Percentiles rank a stretch among this genome's conserved stretches.
Evolutionary conservation across 768 basidiomycete genomes (phyloP).

Genomic region (Trametes maxima): DNA sequence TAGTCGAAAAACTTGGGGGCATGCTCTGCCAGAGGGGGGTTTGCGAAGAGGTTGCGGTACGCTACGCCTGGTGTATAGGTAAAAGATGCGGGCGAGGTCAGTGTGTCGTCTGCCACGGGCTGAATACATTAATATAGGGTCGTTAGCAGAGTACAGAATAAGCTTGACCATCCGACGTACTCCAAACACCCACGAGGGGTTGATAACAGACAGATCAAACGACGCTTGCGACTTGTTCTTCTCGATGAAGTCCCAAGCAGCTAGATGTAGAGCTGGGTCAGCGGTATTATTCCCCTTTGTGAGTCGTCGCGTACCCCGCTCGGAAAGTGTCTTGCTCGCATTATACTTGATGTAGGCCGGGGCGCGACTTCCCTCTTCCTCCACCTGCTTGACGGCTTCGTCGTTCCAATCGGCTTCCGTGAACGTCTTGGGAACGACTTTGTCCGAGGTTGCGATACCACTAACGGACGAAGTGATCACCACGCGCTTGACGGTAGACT

Average conservation of each 20-base stretch:
- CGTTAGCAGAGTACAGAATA: neutral
- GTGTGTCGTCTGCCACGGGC: constrained; percentile 1
- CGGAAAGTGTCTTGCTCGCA: constrained; percentile 62
- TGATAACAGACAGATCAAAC: constrained; percentile 40
- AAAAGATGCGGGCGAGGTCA: neutral
- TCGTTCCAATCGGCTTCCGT: constrained; percentile 66
- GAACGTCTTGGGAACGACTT: constrained; percentile 36
- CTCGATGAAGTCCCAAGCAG: constrained; percentile 53
- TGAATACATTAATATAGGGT: neutral
- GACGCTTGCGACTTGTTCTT: constrained; percentile 42
- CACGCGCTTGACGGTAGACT: constrained; percentile 52
- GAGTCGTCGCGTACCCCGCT: constrained; percentile 34
- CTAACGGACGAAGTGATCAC: constrained; percentile 62
- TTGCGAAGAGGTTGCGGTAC: neutral
- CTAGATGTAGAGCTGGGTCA: constrained; percentile 11
- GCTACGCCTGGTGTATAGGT: neutral
- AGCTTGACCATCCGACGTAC: neutral
- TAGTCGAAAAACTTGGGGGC: constrained; percentile 13
- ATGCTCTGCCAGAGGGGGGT: neutral
- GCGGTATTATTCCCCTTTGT: too few relatives aligned
- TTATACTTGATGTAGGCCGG: constrained; percentile 47
- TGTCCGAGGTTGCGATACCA: constrained; percentile 35
- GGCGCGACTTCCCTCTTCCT: constrained; percentile 51
- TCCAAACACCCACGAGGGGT: constrained; percentile 48
- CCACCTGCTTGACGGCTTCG: constrained; percentile 43